Evolutionary conservation across 208 protist genomes (phyloP), one percentile per base, ranked within the genome.

Genomic region (Crithidia brevicula): DNA sequence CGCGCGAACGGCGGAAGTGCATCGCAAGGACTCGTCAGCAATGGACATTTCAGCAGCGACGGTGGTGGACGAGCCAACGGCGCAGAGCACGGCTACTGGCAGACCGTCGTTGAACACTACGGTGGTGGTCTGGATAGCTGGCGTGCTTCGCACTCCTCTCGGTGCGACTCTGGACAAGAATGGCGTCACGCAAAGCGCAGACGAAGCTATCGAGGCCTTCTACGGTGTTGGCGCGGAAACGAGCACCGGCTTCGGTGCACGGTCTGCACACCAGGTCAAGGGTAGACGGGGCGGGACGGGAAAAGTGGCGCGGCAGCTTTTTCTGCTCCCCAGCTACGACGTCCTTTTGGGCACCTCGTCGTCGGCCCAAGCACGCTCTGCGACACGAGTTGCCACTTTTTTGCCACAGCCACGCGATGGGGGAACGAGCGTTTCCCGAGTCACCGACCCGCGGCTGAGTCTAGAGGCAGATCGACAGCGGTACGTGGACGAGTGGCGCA

Each of bases 141-240:
- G 10, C 0, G 54, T 57, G 3, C 54, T 72, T 1, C 57, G 56
- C 65, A 72, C 54, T 16, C 45, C 46, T 16, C 46, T 62, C 16
- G 65, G 42, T 13, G 65, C 65, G 9, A 72, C 65, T 4, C 65
- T 72, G 25, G 65, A 72, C 65, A 72, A 64, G 23, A n/a, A 11
- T 3, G 65, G 65, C 27, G 65, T 72, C 46, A 72, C 65, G 0
- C 54, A 46, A 0, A 30, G 46, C 36, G 65, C 40, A 1, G 56
- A 1, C 20, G 53, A 62, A 23, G 42, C 22, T 8, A 33, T 34
- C 2, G 27, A 2, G 4, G 33, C n/a, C 46, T 30, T 28, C 4
- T 49, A 50, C 25, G 30, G 16, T 43, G 45, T 11, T 3, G 30
- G 33, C 7, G 11, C 18, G 3, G n/a, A 36, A n/a, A 46, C 11